Conservation (phyloP, 2,329 filamentous ascomycete species). For the Fusarium sp. region DNA sequence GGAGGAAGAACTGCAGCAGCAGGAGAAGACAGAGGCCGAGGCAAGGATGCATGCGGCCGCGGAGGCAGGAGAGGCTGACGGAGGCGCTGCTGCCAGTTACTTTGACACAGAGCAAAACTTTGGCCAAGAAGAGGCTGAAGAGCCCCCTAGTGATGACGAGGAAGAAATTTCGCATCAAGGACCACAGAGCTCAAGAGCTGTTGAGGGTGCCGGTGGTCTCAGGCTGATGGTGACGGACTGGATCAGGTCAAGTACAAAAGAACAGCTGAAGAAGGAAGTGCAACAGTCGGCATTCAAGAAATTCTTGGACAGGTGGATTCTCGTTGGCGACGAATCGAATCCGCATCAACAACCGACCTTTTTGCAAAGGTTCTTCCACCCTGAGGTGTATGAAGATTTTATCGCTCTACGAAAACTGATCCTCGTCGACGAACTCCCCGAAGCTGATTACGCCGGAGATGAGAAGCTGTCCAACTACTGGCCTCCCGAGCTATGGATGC, state of each 20-base stretch:
- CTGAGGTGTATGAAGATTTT: constrained; percentile 80
- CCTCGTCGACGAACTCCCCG: constrained; percentile 59
- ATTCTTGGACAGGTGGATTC: constrained; percentile 42
- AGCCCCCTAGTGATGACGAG: constrained; percentile 43
- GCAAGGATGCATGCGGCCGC: constrained; percentile 38
- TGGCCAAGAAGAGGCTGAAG: constrained; percentile 47
- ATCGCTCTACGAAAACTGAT: constrained; percentile 73
- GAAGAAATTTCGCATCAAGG: constrained; percentile 35
- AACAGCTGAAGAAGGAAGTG: constrained; percentile 44
- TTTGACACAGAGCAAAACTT: constrained; percentile 49
- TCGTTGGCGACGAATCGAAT: constrained; percentile 42
- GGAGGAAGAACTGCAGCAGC: constrained; percentile 57
- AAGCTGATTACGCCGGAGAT: constrained; percentile 59
- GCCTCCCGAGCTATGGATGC: constrained; percentile 69
- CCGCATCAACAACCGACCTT: constrained; percentile 56
- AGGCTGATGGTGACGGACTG: constrained; percentile 46
- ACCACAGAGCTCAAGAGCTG: constrained; percentile 44
- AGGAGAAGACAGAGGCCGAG: constrained; percentile 59
- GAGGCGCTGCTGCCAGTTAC: constrained; percentile 47
- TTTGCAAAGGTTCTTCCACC: constrained; percentile 75
- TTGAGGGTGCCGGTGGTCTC: constrained; percentile 53
- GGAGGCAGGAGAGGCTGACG: constrained; percentile 31
- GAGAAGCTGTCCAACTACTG: constrained; percentile 73
- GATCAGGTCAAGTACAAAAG: constrained; percentile 51
- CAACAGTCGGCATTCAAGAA: constrained; percentile 44